Base-by-base conservation (phyloP, 331 rosid species). In the Malus hybrid region DNA sequence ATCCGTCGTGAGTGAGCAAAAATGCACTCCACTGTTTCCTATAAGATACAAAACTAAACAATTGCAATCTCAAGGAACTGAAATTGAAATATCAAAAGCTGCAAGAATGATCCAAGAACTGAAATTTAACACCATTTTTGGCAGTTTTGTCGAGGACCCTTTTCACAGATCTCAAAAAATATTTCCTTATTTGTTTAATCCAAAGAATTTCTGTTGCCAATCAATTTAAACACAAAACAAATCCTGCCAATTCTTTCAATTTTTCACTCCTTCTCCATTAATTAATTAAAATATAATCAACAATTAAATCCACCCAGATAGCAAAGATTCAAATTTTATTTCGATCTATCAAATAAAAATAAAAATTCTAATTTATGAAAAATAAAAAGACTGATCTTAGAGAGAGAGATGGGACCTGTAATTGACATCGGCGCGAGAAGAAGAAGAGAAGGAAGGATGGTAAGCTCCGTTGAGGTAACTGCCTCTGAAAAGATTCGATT, bases 341-440 rank as follows among this genome's bases (percentile, higher is more conserved):
- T 0, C 19, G 28, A 57, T 8, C 14, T 57, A 57, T 57, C 15
- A 57, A 57, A 20, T n/a, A 57, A n/a, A 61, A 8, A 24, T 18
- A 5, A 34, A 18, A 56, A 56, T 20, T 33, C 67, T 24, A 5
- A 19, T 6, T 2, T 1, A 65, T 62, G 1, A 64, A 1, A 63
- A 65, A 52, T 3, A 1, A 3, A n/a, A 28, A 9, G 1, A 55
- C 15, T 12, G 55, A 42, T 42, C 46, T 10, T 42, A 18, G 62
- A 77, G n/a, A 70, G 77, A 29, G 75, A 77, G 77, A 67, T 42
- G 32, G 76, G 59, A 90, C 94, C 97, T 93, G 94, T 93, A 93
- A 80, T 65, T 79, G 79, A 93, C 96, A 80, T 90, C 94, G 72
- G 93, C 77, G 28, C 63, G 92, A 54, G 96, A 85, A 76, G 87